Evolutionary conservation across 179 eudicot genomes (phyloP).

Genomic region (Pouteria campechiana): DNA sequence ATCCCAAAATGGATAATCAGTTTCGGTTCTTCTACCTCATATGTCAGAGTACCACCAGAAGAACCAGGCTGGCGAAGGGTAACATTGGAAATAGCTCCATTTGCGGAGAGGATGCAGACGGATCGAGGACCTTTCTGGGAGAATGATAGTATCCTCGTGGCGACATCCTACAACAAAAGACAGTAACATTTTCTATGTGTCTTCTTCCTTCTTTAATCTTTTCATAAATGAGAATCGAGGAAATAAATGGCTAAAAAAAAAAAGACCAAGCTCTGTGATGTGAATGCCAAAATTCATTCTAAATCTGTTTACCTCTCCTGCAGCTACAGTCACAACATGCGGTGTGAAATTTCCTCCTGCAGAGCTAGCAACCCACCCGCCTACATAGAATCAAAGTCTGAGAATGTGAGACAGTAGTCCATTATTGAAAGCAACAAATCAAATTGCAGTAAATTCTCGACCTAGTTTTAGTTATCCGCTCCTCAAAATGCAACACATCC

Average conservation of each 20-base stretch:
- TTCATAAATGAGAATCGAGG: too few species aligned
- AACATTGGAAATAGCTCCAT: conserved; percentile 68
- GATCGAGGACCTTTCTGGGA: conserved; percentile 56
- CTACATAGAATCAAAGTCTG: conserved; percentile 37
- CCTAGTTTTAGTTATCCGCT: too few species aligned
- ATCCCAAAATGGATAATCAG: too few species aligned
- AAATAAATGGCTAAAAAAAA: too few species aligned
- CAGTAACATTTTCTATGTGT: neutral
- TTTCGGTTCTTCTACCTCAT: too few species aligned
- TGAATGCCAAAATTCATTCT: neutral
- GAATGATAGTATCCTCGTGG: conserved; percentile 51
- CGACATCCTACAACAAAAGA: conserved; percentile 56
- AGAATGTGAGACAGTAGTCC: too few species aligned
- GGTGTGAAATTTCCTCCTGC: conserved; percentile 70
- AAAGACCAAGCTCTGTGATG: too few species aligned
- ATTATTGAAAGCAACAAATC: too few species aligned
- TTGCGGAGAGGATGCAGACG: conserved; percentile 80
- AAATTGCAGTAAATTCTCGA: too few species aligned
- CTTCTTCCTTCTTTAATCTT: too few species aligned
- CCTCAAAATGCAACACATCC: too few species aligned
- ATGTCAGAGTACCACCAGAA: conserved; percentile 69
- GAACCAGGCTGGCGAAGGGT: conserved; percentile 73
- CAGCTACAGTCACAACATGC: conserved; percentile 45
- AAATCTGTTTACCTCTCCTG: conserved; percentile 58
- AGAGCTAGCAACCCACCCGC: conserved; percentile 52